Evolutionary conservation across 2,329 filamentous ascomycete genomes (phyloP), one percentile per base, ranked within the genome.

Genomic region (Fusarium oligoseptatum): DNA sequence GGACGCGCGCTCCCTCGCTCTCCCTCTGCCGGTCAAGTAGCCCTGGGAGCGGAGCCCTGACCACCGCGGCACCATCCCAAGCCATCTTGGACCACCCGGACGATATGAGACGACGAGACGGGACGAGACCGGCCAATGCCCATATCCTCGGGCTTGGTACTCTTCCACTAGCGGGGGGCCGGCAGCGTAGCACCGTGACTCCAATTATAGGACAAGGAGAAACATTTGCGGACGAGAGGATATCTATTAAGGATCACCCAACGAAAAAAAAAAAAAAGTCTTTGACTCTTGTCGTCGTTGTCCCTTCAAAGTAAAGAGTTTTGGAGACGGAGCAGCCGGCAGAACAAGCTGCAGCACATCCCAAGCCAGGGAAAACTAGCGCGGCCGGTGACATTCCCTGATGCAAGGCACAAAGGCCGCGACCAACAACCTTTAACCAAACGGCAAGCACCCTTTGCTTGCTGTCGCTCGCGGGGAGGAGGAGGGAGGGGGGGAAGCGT

Each of bases 321-420:
- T 17, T 17, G 6, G 9, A 52, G 48, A n/a, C 68, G 72, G 72
- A 74, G 65, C 15, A 60, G 60, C 72, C 72, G 72, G 72, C 57
- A 74, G 20, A 52, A 32, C 48, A 52, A 39, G 39, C 29, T 67
- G 32, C 60, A 39, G 34, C 12, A 34, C 24, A 20, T 14, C 24
- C 12, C 14, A 61, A 24, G 58, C 39, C 39, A 50, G 41, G 41
- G 15, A 41, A 55, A 64, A 57, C 67, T 70, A 72, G 70, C 58
- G 68, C 29, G 20, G 60, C 55, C 43, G 48, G 61, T 45, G 65
- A 56, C 69, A 69, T 73, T 70, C 57, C 43, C 61, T 73, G 55
- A 70, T 74, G 72, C 72, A 74, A 74, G 72, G 72, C 66, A 74
- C 72, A 58, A 32, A 64, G 60, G 71, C 68, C 72, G 56, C 60